phyloP scores from a whole-genome alignment of 805 yeast species.

The Starmerella sp. region DNA sequence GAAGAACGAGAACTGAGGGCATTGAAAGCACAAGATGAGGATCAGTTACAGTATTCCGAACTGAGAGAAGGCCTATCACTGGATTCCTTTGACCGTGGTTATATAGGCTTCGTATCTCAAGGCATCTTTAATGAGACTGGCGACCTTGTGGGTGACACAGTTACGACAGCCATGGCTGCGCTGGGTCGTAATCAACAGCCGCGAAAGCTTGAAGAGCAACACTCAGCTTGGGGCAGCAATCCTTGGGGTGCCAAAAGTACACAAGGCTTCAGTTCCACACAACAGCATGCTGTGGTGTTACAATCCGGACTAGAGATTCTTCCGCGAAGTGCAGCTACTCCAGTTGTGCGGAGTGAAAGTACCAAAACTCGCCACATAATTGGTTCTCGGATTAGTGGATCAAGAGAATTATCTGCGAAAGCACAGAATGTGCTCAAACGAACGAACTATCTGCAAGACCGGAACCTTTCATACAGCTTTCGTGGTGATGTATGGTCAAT shows the following conservation, averaged over 20 bases:
- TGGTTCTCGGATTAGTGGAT: background rate
- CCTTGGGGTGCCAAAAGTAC: background rate
- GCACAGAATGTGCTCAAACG: constrained; percentile 7
- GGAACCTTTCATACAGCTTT: background rate
- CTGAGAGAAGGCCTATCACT: background rate
- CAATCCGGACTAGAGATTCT: constrained; percentile 7
- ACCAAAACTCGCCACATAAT: background rate
- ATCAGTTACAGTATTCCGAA: background rate
- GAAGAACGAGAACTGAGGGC: background rate
- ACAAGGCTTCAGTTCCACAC: background rate
- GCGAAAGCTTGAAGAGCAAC: background rate
- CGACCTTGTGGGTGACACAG: constrained; percentile 5
- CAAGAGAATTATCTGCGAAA: background rate
- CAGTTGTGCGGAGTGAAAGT: constrained; percentile 4
- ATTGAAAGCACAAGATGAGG: background rate
- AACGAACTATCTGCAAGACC: constrained; percentile 8
- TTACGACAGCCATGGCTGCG: background rate
- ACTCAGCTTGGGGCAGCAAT: background rate
- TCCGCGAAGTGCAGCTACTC: constrained; percentile 14
- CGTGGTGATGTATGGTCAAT: background rate
- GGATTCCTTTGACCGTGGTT: background rate
- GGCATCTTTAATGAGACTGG: constrained; percentile 10
- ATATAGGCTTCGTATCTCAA: constrained; percentile 14
- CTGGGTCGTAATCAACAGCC: background rate
- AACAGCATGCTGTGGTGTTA: background rate